These are phyloP conservation scores for Lyophyllum atratum DNA, from an alignment of 768 basidiomycete genomes.

Conservation along the genomic window DNA sequence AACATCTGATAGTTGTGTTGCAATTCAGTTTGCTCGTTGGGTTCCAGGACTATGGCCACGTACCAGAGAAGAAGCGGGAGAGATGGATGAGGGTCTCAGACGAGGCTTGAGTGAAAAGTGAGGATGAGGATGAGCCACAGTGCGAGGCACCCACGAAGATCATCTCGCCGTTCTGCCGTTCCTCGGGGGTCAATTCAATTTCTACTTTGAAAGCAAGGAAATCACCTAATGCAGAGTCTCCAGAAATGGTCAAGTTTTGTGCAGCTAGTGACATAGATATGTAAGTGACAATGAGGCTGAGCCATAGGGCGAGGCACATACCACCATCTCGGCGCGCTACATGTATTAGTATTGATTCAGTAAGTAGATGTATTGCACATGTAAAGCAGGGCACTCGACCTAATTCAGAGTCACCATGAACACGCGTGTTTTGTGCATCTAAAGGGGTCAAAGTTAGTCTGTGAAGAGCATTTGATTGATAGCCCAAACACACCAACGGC, in stretches of 20 bases:
- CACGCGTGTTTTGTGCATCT: not conserved
- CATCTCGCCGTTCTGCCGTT: conserved; percentile 1
- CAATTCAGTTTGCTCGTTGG: not conserved
- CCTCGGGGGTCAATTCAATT: too few species aligned
- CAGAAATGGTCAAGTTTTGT: not conserved
- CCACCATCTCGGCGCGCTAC: not conserved
- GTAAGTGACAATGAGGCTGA: too few species aligned
- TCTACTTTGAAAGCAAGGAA: not conserved
- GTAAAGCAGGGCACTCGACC: not conserved
- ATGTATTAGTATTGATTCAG: not conserved
- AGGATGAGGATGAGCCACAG: conserved; percentile 7
- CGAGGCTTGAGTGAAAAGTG: conserved; percentile 14
- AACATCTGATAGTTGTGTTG: conserved; percentile 1
- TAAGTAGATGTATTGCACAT: not conserved
- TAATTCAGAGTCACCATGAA: not conserved
- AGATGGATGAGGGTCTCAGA: not conserved
- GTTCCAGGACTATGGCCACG: conserved; percentile 1
- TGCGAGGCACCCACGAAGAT: not conserved
- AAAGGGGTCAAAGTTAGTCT: not conserved
- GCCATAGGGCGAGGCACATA: not conserved
- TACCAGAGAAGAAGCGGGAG: conserved; percentile 7
- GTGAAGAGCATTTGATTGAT: not conserved
- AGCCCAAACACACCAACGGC: conserved; percentile 6
- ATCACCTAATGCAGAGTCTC: conserved; percentile 4
- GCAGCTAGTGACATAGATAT: too few species aligned